Conservation (phyloP, 345 rosid genomes). For the Populus simonii region DNA sequence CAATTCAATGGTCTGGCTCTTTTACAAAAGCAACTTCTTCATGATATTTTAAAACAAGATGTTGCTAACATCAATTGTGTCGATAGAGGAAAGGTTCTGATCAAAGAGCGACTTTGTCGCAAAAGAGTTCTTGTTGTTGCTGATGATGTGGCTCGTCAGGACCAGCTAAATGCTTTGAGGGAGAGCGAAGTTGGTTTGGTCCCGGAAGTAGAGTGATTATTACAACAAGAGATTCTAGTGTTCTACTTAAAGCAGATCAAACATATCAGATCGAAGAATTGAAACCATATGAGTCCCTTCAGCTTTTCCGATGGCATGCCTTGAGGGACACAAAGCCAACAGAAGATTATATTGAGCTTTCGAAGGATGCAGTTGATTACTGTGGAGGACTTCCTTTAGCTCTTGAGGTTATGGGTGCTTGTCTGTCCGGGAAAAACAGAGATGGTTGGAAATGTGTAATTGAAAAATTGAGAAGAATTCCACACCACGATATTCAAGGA, state of each 20-base stretch:
- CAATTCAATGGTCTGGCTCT: too few species aligned
- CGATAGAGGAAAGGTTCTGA: too few species aligned
- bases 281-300: background rate
- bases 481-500: too few species aligned
- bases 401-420: constrained; percentile 10
- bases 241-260: background rate
- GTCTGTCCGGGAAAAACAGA: background rate
- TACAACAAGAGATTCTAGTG: constrained; percentile 1
- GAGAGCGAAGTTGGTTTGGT: background rate
- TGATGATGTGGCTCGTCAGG: too few species aligned
- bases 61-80: too few species aligned
- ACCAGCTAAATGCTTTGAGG: background rate
- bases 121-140: too few species aligned
- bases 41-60: too few species aligned
- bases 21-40: too few species aligned
- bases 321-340: background rate
- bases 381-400: constrained; percentile 13
- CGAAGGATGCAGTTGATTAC: background rate
- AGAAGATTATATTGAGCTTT: background rate
- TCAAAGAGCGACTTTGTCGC: too few species aligned
- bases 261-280: background rate
- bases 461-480: too few species aligned
- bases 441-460: constrained; percentile 2
- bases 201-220: constrained; percentile 9
- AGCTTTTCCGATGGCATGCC: constrained; percentile 11